phyloP scores from a whole-genome alignment of 2,329 filamentous ascomycete species.

The Aspergillus uvarum region DNA sequence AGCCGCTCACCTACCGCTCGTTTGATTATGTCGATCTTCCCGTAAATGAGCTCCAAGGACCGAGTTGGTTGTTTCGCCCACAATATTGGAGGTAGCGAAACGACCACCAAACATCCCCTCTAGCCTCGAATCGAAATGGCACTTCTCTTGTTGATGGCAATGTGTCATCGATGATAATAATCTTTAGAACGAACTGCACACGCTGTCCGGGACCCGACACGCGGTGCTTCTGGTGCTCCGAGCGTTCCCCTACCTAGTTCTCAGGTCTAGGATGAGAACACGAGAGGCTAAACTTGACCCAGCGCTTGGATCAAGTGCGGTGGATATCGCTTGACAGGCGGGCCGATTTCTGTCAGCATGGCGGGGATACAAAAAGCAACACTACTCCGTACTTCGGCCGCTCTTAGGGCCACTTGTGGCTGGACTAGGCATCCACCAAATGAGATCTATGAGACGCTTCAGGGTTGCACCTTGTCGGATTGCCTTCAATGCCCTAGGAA shows the following conservation, averaged over 20 bases:
- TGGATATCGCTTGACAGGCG: neutral
- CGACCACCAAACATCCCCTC: neutral
- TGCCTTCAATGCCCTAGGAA: neutral
- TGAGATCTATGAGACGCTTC: neutral
- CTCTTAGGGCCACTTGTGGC: neutral
- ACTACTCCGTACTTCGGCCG: neutral
- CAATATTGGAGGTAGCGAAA: neutral
- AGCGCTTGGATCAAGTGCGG: slow-evolving; percentile 13
- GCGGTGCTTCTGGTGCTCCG: slow-evolving; percentile 13
- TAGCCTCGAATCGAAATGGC: neutral
- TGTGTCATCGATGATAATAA: slow-evolving; percentile 1
- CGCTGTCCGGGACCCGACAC: slow-evolving; percentile 12
- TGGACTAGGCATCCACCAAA: neutral
- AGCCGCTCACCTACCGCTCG: neutral
- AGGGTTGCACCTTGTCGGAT: neutral
- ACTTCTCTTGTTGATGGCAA: neutral
- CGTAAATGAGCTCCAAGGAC: neutral
- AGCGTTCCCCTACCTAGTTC: slow-evolving; percentile 10
- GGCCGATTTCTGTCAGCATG: neutral
- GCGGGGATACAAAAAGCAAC: neutral
- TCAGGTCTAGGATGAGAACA: neutral
- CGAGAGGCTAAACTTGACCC: neutral
- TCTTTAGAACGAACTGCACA: neutral
- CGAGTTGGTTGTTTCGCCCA: neutral
- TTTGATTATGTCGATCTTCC: neutral